phyloP scores from a whole-genome alignment of 306 rosid species.

The Cicer chorassanicum region DNA sequence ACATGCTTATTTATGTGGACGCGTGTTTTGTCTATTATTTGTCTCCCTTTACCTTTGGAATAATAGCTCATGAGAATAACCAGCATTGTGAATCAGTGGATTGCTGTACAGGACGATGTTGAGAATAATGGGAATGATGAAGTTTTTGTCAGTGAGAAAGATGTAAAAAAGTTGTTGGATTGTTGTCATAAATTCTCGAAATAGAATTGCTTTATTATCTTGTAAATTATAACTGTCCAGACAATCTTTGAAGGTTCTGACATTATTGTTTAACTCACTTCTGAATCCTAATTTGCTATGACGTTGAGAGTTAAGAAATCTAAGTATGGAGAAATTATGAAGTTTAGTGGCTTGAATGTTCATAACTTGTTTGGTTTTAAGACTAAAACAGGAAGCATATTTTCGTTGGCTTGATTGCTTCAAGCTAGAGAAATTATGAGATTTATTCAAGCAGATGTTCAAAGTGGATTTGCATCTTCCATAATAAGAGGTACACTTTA shows the following conservation, averaged over 20 bases:
- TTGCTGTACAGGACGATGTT: slow-evolving; percentile 52
- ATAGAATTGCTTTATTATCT: slow-evolving; percentile 46
- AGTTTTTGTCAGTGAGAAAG: slow-evolving; percentile 43
- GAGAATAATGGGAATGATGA: slow-evolving; percentile 42
- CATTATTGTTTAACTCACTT: background rate
- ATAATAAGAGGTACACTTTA: background rate
- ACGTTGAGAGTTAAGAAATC: background rate
- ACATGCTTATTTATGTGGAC: slow-evolving; percentile 9
- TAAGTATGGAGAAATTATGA: background rate
- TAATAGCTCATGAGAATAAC: slow-evolving; percentile 71
- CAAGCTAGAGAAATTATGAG: background rate
- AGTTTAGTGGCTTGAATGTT: slow-evolving; percentile 5
- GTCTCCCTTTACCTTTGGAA: slow-evolving; percentile 57
- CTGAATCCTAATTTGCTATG: background rate
- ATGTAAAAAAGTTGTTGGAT: slow-evolving; percentile 61
- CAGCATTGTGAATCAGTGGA: slow-evolving; percentile 73
- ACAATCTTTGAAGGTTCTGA: slow-evolving; percentile 27
- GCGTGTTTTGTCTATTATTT: slow-evolving; percentile 26
- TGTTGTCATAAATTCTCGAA: slow-evolving; percentile 63
- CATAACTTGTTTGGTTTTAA: background rate
- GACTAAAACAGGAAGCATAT: background rate
- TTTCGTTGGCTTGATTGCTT: background rate
- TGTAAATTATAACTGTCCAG: slow-evolving; percentile 38
- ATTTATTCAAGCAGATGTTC: background rate
- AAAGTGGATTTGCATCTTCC: background rate